phyloP scores from a whole-genome alignment of 2,329 filamentous ascomycete genomes.

The Ophiosphaerella korrae region DNA sequence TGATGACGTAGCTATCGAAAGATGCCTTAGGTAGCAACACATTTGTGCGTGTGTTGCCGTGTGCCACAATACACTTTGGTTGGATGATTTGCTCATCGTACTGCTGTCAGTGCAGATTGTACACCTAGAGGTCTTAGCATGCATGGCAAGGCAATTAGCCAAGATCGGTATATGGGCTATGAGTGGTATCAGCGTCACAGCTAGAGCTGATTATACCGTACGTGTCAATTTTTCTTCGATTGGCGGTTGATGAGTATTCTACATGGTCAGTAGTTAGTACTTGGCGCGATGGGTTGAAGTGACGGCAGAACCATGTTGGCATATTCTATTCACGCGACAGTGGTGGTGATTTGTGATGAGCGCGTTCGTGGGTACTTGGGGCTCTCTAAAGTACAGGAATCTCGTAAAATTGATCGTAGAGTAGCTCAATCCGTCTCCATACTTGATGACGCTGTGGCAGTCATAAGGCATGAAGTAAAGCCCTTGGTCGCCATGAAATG shows the following conservation, averaged over 20 bases:
- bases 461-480: constrained; percentile 34
- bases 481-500: constrained; percentile 37
- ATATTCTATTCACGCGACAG: no score
- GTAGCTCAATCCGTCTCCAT: constrained; percentile 34
- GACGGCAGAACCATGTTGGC: no score
- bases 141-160: no score
- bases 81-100: neutral
- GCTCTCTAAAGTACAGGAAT: constrained; percentile 10
- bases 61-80: neutral
- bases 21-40: neutral
- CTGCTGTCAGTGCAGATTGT: neutral
- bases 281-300: no score
- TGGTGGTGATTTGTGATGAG: no score
- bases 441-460: constrained; percentile 41
- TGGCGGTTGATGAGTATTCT: no score
- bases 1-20: neutral
- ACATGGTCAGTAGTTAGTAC: no score
- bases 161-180: no score
- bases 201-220: no score
- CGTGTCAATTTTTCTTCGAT: no score
- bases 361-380: neutral
- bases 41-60: neutral
- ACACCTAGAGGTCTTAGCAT: no score
- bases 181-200: no score
- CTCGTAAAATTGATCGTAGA: constrained; percentile 40